phyloP scores from a whole-genome alignment of 257 asterid genomes.

The Solanum pimpinellifolium region DNA sequence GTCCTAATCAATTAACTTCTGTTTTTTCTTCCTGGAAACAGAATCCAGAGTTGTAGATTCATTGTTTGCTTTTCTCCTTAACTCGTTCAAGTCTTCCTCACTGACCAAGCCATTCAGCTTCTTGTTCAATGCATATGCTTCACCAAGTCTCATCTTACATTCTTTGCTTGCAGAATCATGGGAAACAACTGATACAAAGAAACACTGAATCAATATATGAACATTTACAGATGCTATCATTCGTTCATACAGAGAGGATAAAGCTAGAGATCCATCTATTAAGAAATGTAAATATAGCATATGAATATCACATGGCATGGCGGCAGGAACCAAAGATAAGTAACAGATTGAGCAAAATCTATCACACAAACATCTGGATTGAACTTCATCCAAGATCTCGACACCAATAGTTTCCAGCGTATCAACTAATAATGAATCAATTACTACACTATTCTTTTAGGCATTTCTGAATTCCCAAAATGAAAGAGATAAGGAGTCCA shows the following conservation, averaged over 20 bases:
- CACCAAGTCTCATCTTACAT: constrained; percentile 48
- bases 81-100: constrained; percentile 37
- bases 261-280: not conserved
- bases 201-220: not conserved
- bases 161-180: constrained; percentile 83
- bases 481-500: not conserved
- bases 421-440: not conserved
- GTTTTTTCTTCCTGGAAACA: constrained; percentile 52
- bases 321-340: not conserved
- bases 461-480: not conserved
- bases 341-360: not conserved
- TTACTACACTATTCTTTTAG: not conserved
- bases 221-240: not conserved
- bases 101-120: constrained; percentile 53
- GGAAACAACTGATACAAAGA: constrained; percentile 41
- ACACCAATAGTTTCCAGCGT: not conserved
- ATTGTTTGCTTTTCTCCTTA: constrained; percentile 48
- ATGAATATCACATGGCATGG: not conserved
- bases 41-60: constrained; percentile 21
- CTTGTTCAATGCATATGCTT: constrained; percentile 83
- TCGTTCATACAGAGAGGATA: not conserved
- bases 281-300: not conserved
- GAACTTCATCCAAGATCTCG: not conserved
- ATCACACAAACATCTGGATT: not conserved
- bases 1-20: constrained; percentile 23